These are phyloP conservation scores for Dictyostelium brefeldianum DNA, from an alignment of 78 protist genomes.

Conservation along the genomic window DNA sequence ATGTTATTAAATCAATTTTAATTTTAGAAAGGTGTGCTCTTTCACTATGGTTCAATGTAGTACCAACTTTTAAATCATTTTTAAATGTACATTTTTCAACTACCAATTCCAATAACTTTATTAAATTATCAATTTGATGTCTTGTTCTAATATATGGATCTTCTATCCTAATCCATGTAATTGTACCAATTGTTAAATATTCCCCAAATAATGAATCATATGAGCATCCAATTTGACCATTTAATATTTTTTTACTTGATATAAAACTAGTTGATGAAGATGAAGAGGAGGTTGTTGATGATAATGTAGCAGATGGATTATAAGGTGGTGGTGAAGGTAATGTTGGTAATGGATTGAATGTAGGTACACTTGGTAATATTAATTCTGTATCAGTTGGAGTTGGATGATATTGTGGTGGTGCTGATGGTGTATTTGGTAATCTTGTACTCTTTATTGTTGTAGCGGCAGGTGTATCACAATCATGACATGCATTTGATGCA, in stretches of 20 bases:
- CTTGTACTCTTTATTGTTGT: neutral
- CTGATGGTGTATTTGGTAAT: neutral
- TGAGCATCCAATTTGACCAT: slow-evolving; percentile 26
- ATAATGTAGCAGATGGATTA: neutral
- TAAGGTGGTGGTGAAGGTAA: slow-evolving; percentile 39
- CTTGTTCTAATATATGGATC: slow-evolving; percentile 70
- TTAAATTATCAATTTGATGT: slow-evolving; percentile 62
- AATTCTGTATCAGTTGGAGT: neutral
- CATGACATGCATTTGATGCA: neutral
- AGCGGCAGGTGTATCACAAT: slow-evolving; percentile 1
- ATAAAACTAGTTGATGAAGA: neutral
- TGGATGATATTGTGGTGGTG: slow-evolving; percentile 26
- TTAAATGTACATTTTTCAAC: neutral
- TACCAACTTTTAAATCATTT: neutral
- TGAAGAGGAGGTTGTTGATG: too few relatives aligned
- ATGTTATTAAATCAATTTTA: slow-evolving; percentile 21
- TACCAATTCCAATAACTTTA: slow-evolving; percentile 35
- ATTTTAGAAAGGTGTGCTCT: neutral
- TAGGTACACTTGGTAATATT: slow-evolving; percentile 48
- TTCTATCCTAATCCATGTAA: slow-evolving; percentile 16
- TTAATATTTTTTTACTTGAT: slow-evolving; percentile 12
- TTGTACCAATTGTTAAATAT: neutral
- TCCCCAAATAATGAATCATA: slow-evolving; percentile 65
- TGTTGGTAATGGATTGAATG: neutral
- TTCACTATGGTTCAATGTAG: neutral